Conservation (phyloP, 768 basidiomycete genomes). For the Pleurotus giganteus region DNA sequence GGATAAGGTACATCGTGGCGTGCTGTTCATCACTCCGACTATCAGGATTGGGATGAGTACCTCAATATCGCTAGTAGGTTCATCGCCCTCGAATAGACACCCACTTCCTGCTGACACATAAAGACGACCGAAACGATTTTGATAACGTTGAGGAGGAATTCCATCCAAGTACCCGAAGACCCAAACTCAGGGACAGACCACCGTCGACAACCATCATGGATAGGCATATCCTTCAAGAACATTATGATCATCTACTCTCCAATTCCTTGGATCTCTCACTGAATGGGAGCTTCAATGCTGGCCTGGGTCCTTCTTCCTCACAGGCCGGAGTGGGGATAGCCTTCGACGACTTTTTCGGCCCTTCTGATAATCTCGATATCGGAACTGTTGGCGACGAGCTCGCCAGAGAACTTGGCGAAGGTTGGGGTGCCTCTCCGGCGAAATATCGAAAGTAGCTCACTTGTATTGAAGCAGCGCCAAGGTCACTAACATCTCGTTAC, state of each 20-base stretch:
- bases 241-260: conserved; percentile 64
- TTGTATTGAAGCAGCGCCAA: background rate
- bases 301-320: conserved; percentile 50
- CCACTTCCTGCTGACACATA: background rate
- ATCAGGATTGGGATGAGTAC: conserved; percentile 64
- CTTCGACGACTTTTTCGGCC: conserved; percentile 51
- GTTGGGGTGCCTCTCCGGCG: conserved; percentile 49
- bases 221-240: conserved; percentile 66
- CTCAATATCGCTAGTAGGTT: conserved; percentile 43
- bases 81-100: background rate
- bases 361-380: conserved; percentile 55
- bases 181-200: conserved; percentile 26
- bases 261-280: conserved; percentile 66
- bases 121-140: conserved; percentile 13
- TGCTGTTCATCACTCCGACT: background rate
- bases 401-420: conserved; percentile 70
- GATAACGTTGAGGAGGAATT: conserved; percentile 50
- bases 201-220: conserved; percentile 38
- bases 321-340: conserved; percentile 44
- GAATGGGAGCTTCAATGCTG: conserved; percentile 33
- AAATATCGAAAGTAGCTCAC: conserved; percentile 22
- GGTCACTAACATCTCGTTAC: conserved; percentile 4
- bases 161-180: conserved; percentile 33
- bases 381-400: conserved; percentile 71
- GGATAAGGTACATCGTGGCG: background rate